These are phyloP conservation scores for Anethum foeniculum DNA, from an alignment of 140 eudicot genomes.

Conservation along the genomic window DNA sequence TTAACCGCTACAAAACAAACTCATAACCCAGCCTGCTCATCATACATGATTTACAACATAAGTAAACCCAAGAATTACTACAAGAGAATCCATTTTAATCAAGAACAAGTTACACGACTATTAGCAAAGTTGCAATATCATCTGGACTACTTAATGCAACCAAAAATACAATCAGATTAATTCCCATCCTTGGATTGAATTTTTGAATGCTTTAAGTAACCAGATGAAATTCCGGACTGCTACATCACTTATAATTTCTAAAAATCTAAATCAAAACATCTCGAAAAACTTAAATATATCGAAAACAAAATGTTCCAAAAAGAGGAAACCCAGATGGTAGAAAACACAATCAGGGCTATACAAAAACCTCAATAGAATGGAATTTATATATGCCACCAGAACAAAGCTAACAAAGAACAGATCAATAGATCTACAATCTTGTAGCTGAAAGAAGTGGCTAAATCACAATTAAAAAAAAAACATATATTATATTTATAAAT, in stretches of 20 bases:
- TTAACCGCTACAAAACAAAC: too few relatives aligned
- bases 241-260: neutral
- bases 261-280: neutral
- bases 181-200: neutral
- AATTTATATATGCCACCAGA: neutral
- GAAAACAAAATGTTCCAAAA: neutral
- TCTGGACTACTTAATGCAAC: neutral
- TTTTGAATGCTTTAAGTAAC: neutral
- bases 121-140: neutral
- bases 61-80: too few relatives aligned
- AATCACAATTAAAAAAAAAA: neutral
- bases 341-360: neutral
- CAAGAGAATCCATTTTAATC: too few relatives aligned
- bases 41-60: too few relatives aligned
- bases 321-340: neutral
- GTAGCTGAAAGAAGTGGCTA: constrained; percentile 10
- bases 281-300: neutral
- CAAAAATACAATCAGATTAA: neutral
- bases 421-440: neutral
- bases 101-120: too few relatives aligned
- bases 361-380: neutral
- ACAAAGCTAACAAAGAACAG: constrained; percentile 8
- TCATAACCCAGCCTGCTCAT: too few relatives aligned
- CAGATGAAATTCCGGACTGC: neutral
- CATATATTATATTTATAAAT: neutral